Base-by-base conservation (phyloP, 441 rosid genomes). In the Eruca vesicaria region DNA sequence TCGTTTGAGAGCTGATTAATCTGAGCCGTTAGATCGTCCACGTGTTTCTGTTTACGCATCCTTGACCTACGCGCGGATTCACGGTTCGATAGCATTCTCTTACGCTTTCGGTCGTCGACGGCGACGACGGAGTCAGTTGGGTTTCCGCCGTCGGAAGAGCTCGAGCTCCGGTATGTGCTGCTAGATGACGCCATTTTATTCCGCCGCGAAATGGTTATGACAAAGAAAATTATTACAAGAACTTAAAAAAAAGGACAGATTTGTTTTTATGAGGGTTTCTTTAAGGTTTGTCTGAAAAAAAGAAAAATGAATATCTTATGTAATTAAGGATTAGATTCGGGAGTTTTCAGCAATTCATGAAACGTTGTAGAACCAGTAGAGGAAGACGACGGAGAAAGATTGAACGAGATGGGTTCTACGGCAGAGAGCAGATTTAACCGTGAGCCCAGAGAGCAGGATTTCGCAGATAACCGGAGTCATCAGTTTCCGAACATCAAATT, bases 331-430 rank as follows among this genome's bases (percentile, higher is more conserved):
- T 72, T 57, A 23, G 68, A 53, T 32, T 33, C 3, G 9, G 19
- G 71, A 9, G 31, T 19, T 62, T 62, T 75, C 38, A 19, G 26
- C 32, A 61, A 78, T 76, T 86, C 77, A 83, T 86, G 90, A 86
- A 75, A 86, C 83, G 71, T 81, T 82, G 66, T 84, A 86, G 66
- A 86, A 86, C 90, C 90, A 86, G 84, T 86, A 84, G 63, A 86
- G 87, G 82, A 86, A 86, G 76, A 78, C 87, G 65, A 86, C 88
- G 29, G 88, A 86, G 84, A 86, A 86, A 65, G 88, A 84, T 75
- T 84, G 88, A 83, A 86, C 88, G 19, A 84, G 87, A 66, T 84
- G 86, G 75, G 86, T 84, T 71, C 85, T 80, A 63, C 84, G 86
- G 61, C 83, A 62, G 59, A 86, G 84, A 66, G 83, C 28, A 63